Percentiles rank a stretch among this genome's conserved stretches.
phyloP scores from a whole-genome alignment of 441 rosid genomes.

The Adansonia grandidieri region DNA sequence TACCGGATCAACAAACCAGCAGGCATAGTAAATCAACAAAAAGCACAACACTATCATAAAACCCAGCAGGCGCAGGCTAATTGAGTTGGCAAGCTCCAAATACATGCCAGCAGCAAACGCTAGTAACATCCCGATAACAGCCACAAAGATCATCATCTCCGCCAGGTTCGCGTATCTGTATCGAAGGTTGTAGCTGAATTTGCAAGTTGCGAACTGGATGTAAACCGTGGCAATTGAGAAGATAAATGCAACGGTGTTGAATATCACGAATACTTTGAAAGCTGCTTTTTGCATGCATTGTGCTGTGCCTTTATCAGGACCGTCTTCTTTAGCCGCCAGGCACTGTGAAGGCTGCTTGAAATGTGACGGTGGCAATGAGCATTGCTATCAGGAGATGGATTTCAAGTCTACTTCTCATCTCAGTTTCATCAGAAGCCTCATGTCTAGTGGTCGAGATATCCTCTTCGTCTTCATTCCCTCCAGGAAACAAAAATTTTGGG shows the following conservation, averaged over 20 bases:
- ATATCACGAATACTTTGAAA: constrained; percentile 43
- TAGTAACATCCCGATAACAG: constrained; percentile 35
- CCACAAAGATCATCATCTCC: constrained; percentile 35
- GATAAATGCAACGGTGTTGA: constrained; percentile 42
- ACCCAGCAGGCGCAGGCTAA: constrained; percentile 26
- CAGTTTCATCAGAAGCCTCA: not conserved
- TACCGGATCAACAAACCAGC: constrained; percentile 47
- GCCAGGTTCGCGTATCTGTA: constrained; percentile 34
- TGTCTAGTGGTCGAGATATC: not conserved
- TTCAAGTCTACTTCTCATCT: not conserved
- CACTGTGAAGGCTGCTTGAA: constrained; percentile 30
- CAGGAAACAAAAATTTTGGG: not conserved
- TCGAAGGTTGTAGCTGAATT: constrained; percentile 33
- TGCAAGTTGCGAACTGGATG: constrained; percentile 36
- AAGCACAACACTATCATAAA: constrained; percentile 32
- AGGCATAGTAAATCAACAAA: constrained; percentile 27
- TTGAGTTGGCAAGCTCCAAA: constrained; percentile 30
- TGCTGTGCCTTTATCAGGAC: constrained; percentile 39
- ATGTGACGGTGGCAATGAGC: constrained; percentile 22
- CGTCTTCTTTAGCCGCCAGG: constrained; percentile 25
- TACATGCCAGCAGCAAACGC: constrained; percentile 45
- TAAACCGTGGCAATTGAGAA: constrained; percentile 35
- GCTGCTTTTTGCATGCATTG: constrained; percentile 18
- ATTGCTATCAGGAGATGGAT: constrained; percentile 25
- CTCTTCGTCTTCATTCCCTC: not conserved